phyloP scores from a whole-genome alignment of 257 asterid species.

The Anisodus acutangulus region DNA sequence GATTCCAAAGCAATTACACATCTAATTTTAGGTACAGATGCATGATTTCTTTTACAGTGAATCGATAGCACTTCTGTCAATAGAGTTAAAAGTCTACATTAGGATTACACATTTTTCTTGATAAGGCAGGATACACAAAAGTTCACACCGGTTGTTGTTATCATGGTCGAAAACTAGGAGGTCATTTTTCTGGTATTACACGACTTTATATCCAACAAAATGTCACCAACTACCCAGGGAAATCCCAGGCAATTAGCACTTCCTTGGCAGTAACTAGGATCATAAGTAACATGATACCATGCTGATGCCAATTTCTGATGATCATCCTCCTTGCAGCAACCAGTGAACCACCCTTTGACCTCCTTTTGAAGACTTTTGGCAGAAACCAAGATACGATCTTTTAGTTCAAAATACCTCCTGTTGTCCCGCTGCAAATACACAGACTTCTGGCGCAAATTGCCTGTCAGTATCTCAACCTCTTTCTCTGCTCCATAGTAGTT shows the following conservation, averaged over 20 bases:
- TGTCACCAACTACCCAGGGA: conserved; percentile 85
- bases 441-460: conserved; percentile 64
- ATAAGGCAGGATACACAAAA: not conserved
- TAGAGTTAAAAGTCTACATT: not conserved
- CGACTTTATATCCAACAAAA: conserved; percentile 65
- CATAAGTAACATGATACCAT: conserved; percentile 84
- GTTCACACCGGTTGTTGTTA: not conserved
- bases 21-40: not conserved
- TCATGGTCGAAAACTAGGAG: not conserved
- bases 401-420: conserved; percentile 78
- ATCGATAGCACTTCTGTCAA: not conserved
- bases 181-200: conserved; percentile 27
- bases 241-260: conserved; percentile 75
- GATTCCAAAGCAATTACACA: not conserved
- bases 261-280: conserved; percentile 47
- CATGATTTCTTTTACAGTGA: not conserved
- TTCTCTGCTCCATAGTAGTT: conserved; percentile 67
- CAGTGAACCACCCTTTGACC: conserved; percentile 67
- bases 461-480: conserved; percentile 89
- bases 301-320: conserved; percentile 74
- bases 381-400: conserved; percentile 73
- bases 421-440: conserved; percentile 73
- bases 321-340: conserved; percentile 46
- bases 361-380: conserved; percentile 75
- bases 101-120: not conserved